phyloP scores from a whole-genome alignment of 495 filamentous ascomycete genomes.

The Penicillium steckii region DNA sequence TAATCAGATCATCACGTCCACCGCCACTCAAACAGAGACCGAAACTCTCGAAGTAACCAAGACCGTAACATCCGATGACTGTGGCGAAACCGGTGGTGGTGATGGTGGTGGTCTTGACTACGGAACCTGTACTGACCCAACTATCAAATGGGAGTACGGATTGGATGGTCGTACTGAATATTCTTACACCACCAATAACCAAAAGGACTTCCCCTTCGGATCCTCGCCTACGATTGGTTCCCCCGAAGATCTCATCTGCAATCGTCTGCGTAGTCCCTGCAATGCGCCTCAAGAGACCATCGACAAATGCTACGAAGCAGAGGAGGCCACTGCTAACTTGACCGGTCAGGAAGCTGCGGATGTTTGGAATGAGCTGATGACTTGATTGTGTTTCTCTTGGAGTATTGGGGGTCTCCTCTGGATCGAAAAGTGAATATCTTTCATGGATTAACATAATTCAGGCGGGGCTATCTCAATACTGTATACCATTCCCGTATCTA shows the following conservation, averaged over 20 bases:
- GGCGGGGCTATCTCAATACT: no score
- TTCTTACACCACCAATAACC: constrained; percentile 50
- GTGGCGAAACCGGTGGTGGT: background rate
- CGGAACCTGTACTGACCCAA: constrained; percentile 51
- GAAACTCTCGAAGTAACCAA: background rate
- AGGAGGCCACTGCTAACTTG: constrained; percentile 34
- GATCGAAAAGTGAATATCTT: no score
- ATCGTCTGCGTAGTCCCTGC: constrained; percentile 50
- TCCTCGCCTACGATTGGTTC: constrained; percentile 55
- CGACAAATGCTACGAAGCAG: constrained; percentile 44
- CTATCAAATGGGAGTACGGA: constrained; percentile 53
- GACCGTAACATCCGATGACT: constrained; percentile 7
- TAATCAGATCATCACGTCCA: constrained; percentile 6
- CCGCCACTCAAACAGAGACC: constrained; percentile 1
- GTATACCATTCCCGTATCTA: no score
- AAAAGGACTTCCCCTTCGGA: constrained; percentile 56
- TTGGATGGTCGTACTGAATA: constrained; percentile 52
- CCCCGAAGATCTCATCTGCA: constrained; percentile 56
- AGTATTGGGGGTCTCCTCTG: background rate
- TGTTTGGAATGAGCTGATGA: constrained; percentile 50
- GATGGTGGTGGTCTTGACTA: constrained; percentile 33
- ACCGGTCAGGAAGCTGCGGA: constrained; percentile 56
- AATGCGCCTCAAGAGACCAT: constrained; percentile 47
- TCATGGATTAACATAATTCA: no score
- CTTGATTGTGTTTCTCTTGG: constrained; percentile 2